A percentile compares a stretch with the other conserved stretches of the same genome.
phyloP scores from a whole-genome alignment of 306 rosid genomes.

The Myrica gale region DNA sequence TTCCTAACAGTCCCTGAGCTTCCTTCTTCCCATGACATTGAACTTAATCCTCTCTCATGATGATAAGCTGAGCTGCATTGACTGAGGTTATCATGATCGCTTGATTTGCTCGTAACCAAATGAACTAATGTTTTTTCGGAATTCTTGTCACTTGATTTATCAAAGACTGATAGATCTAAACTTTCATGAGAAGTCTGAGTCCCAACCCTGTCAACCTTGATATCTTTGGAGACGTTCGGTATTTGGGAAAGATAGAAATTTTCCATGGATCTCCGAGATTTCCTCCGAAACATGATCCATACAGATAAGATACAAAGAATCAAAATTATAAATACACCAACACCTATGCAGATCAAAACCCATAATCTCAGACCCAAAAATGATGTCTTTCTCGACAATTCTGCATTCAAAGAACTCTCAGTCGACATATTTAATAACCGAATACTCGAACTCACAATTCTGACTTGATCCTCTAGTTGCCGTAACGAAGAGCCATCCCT shows the following conservation, averaged over 20 bases:
- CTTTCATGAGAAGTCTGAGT: slow-evolving; percentile 55
- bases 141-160: slow-evolving; percentile 57
- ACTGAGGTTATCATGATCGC: slow-evolving; percentile 70
- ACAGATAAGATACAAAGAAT: slow-evolving; percentile 68
- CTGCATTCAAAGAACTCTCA: slow-evolving; percentile 53
- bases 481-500: slow-evolving; percentile 42
- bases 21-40: slow-evolving; percentile 86
- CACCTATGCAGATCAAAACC: slow-evolving; percentile 80
- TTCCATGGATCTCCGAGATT: slow-evolving; percentile 63
- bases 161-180: slow-evolving; percentile 44
- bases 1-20: slow-evolving; percentile 67
- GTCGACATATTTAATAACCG: slow-evolving; percentile 52
- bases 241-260: slow-evolving; percentile 62
- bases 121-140: slow-evolving; percentile 61
- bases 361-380: slow-evolving; percentile 75
- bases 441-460: slow-evolving; percentile 31
- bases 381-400: slow-evolving; percentile 66
- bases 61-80: slow-evolving; percentile 82
- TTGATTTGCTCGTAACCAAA: slow-evolving; percentile 57
- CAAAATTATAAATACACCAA: slow-evolving; percentile 75
- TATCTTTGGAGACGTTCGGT: slow-evolving; percentile 82
- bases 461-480: slow-evolving; percentile 32
- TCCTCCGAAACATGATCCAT: slow-evolving; percentile 83
- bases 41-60: slow-evolving; percentile 77
- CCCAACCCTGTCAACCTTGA: slow-evolving; percentile 72